Conservation (phyloP, 2,329 filamentous ascomycete species). For the Cercospora brassicicola region DNA sequence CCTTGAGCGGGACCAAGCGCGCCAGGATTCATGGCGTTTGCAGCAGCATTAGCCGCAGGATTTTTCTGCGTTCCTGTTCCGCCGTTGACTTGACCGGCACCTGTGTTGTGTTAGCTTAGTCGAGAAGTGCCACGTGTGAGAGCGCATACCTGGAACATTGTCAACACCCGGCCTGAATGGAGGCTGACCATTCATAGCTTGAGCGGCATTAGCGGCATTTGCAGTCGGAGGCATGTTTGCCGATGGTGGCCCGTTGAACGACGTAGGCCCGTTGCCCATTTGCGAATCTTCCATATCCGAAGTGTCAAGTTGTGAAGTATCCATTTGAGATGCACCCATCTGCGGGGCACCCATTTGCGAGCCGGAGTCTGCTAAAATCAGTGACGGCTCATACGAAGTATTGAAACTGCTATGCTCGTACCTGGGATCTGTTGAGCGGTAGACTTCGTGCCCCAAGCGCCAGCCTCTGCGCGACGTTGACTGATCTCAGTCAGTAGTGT, state of each 20-base stretch:
- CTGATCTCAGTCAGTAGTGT: not conserved
- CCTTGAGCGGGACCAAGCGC: not conserved
- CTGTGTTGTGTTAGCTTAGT: not conserved
- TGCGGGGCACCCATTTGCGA: not conserved
- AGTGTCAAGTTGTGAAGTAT: not conserved
- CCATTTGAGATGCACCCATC: not conserved
- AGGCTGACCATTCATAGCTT: not conserved
- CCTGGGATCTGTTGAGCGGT: not conserved
- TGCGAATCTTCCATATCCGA: not conserved
- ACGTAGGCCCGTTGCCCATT: not conserved
- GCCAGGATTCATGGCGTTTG: constrained; percentile 38
- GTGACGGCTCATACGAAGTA: not conserved
- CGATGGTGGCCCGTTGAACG: not conserved
- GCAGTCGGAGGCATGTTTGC: not conserved
- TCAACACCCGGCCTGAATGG: not conserved
- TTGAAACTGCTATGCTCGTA: not conserved
- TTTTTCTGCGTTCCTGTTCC: constrained; percentile 5
- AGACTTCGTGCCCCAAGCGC: not conserved
- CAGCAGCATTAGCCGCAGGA: constrained; percentile 44
- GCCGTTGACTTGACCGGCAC: not conserved
- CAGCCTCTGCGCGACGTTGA: not conserved
- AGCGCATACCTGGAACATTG: not conserved
- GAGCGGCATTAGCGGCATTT: not conserved
- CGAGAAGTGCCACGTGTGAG: not conserved
- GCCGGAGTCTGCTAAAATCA: not conserved